Evolutionary conservation across 116 monocot genomes (phyloP), one percentile per base, ranked within the genome.

Genomic region (Trichopus zeylanicus): DNA sequence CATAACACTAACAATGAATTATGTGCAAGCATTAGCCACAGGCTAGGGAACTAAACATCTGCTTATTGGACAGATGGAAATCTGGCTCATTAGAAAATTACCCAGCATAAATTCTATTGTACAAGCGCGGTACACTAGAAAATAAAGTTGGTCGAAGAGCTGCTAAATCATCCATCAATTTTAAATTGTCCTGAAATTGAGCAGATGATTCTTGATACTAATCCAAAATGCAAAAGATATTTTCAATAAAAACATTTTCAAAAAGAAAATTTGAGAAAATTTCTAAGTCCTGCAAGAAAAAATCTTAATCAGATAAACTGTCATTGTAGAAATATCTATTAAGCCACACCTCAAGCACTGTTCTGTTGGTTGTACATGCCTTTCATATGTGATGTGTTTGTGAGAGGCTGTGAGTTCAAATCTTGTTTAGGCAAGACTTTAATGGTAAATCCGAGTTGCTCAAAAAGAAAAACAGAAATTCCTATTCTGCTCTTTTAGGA

Each of bases 101-200:
- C 97, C 91, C 97, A 68, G 85, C 76, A 78, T 98, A 98, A 42
- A 98, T 88, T 91, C 85, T 81, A 72, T 98, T 98, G 64, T 76
- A 98, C 35, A 98, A 59, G 37, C 97, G 85, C 58, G 97, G 97
- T 35, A 98, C 97, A 61, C 97, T 91, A 26, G 70, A 55, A 75
- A 98, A 98, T 51, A 98, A 0, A 55, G 97, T 98, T 19, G 97
- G 97, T 53, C 88, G 69, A 27, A 98, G 71, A 56, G 63, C 71
- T 51, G 97, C 83, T 65, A 98, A 49, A 73, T 98, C 97, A 79
- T 98, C 97, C 84, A 91, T 78, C 60, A 98, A 65, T 69, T 98
- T 98, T 67, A 98, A 67, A 71, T 81, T 84, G 70, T 98, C 97
- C 97, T 98, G 81, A n/a, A 64, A 70, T 56, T 22, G 65, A 8